phyloP scores from a whole-genome alignment of 2,329 filamentous ascomycete species.

The Paecilomyces sp. region DNA sequence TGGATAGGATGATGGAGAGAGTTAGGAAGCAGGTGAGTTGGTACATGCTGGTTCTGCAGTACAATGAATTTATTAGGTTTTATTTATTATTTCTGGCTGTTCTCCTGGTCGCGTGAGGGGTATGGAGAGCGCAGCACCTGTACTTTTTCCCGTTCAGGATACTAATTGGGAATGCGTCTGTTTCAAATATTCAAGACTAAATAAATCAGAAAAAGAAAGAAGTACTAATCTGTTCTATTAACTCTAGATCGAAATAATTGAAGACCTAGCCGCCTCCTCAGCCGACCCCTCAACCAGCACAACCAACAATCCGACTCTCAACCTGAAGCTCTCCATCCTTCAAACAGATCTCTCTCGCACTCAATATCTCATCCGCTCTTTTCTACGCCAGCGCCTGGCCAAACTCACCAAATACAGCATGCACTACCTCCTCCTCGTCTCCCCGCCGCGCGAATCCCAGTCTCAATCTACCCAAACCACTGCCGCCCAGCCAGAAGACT shows the following conservation, averaged over 20 bases:
- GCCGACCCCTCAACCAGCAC: constrained; percentile 57
- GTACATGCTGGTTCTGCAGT: background rate
- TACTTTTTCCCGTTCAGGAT: background rate
- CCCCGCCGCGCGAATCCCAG: constrained; percentile 8
- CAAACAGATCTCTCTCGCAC: constrained; percentile 94
- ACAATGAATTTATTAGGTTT: background rate
- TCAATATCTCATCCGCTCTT: constrained; percentile 81
- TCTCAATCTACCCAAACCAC: constrained; percentile 7
- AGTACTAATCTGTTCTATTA: background rate
- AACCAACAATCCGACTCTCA: constrained; percentile 81
- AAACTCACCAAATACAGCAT: constrained; percentile 57
- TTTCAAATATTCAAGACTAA: background rate
- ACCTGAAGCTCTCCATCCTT: constrained; percentile 87
- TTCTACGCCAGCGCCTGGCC: constrained; percentile 74
- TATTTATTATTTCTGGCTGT: background rate
- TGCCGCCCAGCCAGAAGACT: constrained; percentile 19
- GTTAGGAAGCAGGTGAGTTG: constrained; percentile 53
- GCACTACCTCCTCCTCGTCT: constrained; percentile 30
- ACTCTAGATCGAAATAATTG: constrained; percentile 56
- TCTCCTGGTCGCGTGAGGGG: background rate
- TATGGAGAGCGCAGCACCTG: background rate
- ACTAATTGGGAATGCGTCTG: background rate
- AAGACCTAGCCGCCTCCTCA: constrained; percentile 47
- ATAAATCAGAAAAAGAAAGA: background rate
- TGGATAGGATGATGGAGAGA: constrained; percentile 72